phyloP scores from a whole-genome alignment of 2,329 filamentous ascomycete species.

The Aspergillus spinulosporus region DNA sequence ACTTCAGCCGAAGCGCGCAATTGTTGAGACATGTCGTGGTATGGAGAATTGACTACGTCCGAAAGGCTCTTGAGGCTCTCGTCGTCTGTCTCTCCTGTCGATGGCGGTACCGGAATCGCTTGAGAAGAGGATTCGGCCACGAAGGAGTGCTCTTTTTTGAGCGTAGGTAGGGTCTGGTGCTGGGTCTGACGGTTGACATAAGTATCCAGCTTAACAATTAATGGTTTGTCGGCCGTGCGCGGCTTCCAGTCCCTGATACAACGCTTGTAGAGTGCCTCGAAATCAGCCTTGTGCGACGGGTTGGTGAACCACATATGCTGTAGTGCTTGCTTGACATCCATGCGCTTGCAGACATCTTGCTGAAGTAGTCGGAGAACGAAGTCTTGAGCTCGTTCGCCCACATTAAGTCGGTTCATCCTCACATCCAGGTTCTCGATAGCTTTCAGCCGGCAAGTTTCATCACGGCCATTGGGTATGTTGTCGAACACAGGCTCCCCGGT shows the following conservation, averaged over 20 bases:
- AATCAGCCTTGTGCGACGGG: slow-evolving; percentile 46
- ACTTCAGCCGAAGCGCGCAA: slow-evolving; percentile 1
- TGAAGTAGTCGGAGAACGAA: slow-evolving; percentile 56
- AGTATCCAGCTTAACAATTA: slow-evolving; percentile 18
- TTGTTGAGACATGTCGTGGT: background rate
- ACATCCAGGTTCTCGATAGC: slow-evolving; percentile 49
- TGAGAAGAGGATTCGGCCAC: background rate
- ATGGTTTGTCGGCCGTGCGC: slow-evolving; percentile 20
- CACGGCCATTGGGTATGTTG: background rate
- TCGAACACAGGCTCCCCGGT: slow-evolving; percentile 53
- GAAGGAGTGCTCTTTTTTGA: background rate
- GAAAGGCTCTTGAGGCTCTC: slow-evolving; percentile 22
- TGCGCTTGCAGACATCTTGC: slow-evolving; percentile 50
- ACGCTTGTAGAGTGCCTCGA: slow-evolving; percentile 52
- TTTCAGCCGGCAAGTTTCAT: slow-evolving; percentile 34
- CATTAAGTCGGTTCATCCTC: slow-evolving; percentile 44
- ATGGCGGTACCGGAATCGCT: background rate
- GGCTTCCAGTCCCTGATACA: slow-evolving; percentile 54
- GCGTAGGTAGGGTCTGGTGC: background rate
- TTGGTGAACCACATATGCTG: slow-evolving; percentile 59
- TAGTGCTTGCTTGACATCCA: slow-evolving; percentile 57
- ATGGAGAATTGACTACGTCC: slow-evolving; percentile 26
- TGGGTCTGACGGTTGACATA: background rate
- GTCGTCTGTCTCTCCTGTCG: background rate
- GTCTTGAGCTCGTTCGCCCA: slow-evolving; percentile 49